Evolutionary conservation across 192 early-diverging fungal species (phyloP), one percentile per base, ranked within the genome.

Genomic region (Entomortierella lignicola): DNA sequence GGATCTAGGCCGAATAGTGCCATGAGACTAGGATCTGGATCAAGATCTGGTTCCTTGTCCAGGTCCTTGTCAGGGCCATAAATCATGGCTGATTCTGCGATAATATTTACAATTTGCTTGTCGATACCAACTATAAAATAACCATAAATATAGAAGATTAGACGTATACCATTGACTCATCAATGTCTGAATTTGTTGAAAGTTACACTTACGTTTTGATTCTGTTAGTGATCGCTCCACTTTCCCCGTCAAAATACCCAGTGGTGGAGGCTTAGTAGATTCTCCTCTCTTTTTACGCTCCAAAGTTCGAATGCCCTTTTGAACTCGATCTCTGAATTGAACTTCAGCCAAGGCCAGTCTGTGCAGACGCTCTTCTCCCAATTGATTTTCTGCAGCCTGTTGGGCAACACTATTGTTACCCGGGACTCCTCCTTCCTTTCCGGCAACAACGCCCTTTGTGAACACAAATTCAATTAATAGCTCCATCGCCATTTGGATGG

Each of bases 381-480:
- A 51, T 5, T 66, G 68, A 58, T 31, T 66, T 39, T 73, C 60
- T 47, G 66, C 60, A 27, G 54, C 55, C 61, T 58, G 55, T 25
- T 60, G 72, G 60, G 34, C 62, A 32, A 32, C 69, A 47, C 37
- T 65, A 43, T 15, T 61, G 44, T 30, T 57, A 26, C 20, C 7
- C 52, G 63, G 31, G 41, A n/a, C 31, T 52, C 25, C 52, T 43
- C 4, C 64, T 63, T 53, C 55, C 32, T 37, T 69, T 26, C 34
- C 54, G 20, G 39, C 61, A 42, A 3, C 5, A 20, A 66, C 71
- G n/a, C 75, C 75, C 29, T 77, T 73, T 30, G 71, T 71, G 54
- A 72, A 69, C 8, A 83, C 71, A 69, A 83, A 68, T 20, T 83
- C 82, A 21, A 83, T 60, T 54, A 83, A 53, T 11, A 83, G 55